These are phyloP conservation scores for Sinapis alba DNA, from an alignment of 441 rosid species.

Conservation along the genomic window DNA sequence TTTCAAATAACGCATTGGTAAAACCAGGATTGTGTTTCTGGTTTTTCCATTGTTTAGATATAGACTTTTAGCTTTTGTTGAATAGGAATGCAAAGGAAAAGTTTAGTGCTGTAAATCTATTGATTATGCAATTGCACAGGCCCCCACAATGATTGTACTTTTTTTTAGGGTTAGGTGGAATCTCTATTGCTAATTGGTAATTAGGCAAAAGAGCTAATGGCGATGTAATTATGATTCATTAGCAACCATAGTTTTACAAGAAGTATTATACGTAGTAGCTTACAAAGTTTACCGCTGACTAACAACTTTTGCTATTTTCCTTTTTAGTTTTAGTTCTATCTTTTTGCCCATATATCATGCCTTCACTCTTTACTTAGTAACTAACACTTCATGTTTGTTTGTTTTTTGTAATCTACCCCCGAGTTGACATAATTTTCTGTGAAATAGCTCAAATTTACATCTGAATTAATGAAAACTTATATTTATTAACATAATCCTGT, in stretches of 20 bases:
- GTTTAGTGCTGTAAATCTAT: neutral
- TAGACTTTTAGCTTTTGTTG: neutral
- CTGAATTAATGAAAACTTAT: no score
- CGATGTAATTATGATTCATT: conserved; percentile 10
- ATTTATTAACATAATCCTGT: no score
- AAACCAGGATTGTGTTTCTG: neutral
- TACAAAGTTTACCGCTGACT: no score
- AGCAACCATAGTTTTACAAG: neutral
- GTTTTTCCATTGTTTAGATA: neutral
- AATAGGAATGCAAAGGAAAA: neutral
- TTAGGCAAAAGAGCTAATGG: conserved; percentile 8
- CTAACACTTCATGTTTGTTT: no score
- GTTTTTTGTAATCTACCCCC: no score
- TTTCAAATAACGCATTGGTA: neutral
- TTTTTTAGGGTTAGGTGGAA: conserved; percentile 13
- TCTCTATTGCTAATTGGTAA: conserved; percentile 28
- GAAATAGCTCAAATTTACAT: no score
- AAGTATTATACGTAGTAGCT: neutral
- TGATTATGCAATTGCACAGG: neutral
- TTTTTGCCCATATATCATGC: no score
- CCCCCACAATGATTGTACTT: conserved; percentile 1
- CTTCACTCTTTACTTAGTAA: no score
- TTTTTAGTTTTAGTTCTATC: no score
- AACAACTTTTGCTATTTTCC: no score
- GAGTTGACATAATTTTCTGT: no score